These are phyloP conservation scores for Dendrothele bispora DNA, from an alignment of 768 basidiomycete species.

Conservation along the genomic window DNA sequence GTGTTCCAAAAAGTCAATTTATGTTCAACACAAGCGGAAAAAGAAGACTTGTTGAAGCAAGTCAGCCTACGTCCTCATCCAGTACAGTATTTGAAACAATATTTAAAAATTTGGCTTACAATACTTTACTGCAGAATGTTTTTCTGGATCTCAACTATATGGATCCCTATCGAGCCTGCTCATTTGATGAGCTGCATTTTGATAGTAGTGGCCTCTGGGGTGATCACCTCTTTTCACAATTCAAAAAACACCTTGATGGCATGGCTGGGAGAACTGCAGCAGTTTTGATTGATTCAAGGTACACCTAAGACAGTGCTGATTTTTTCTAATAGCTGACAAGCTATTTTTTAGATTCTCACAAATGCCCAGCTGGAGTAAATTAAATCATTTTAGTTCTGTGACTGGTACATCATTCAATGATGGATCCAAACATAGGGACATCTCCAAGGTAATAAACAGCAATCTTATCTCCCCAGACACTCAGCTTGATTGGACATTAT, in stretches of 20 bases:
- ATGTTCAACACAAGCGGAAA: constrained; percentile 8
- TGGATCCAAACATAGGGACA: constrained; percentile 34
- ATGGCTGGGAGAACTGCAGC: constrained; percentile 13
- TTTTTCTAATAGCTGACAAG: neutral
- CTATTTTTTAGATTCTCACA: neutral
- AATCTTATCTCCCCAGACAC: too few relatives aligned
- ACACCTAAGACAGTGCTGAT: constrained; percentile 23
- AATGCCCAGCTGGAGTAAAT: neutral
- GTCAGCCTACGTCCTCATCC: constrained; percentile 16
- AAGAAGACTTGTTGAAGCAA: too few relatives aligned
- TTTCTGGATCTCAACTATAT: too few relatives aligned
- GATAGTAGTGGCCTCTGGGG: constrained; percentile 31
- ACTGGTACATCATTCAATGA: constrained; percentile 30
- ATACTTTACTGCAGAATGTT: constrained; percentile 33
- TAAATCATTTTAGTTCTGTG: too few relatives aligned
- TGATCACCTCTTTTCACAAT: constrained; percentile 27
- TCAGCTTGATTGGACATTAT: too few relatives aligned
- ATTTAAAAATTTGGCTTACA: neutral
- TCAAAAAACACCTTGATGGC: constrained; percentile 20
- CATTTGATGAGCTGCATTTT: constrained; percentile 40
- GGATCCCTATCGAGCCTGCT: constrained; percentile 32
- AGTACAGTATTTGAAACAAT: constrained; percentile 12
- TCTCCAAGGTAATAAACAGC: constrained; percentile 39
- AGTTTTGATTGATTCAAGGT: constrained; percentile 12
- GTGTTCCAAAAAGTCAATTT: constrained; percentile 13